A percentile compares a stretch with the other conserved stretches of the same genome.
Evolutionary conservation across 2,329 filamentous ascomycete species (phyloP).

Genomic region (Colletotrichum spaethianum): DNA sequence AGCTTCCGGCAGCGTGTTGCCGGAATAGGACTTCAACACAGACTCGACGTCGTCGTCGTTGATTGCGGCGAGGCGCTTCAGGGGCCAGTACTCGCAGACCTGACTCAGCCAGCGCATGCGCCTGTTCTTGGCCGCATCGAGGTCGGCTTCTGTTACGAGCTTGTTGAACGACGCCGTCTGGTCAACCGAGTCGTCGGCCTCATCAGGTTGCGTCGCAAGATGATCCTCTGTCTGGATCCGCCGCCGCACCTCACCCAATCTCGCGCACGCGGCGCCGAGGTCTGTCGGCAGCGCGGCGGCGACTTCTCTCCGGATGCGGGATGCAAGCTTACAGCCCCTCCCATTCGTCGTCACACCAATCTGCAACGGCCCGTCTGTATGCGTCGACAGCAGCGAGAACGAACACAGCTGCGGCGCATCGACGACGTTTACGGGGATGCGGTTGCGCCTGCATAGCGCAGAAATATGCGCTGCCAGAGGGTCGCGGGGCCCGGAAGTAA

Average conservation of each 20-base stretch:
- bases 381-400: slow-evolving; percentile 89
- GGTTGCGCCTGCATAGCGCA: slow-evolving; percentile 79
- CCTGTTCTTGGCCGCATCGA: slow-evolving; percentile 81
- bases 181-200: slow-evolving; percentile 74
- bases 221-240: slow-evolving; percentile 83
- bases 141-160: slow-evolving; percentile 81
- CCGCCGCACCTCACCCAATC: slow-evolving; percentile 80
- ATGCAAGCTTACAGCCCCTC: slow-evolving; percentile 92
- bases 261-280: slow-evolving; percentile 82
- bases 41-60: slow-evolving; percentile 83
- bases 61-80: slow-evolving; percentile 84
- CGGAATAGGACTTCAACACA: slow-evolving; percentile 81
- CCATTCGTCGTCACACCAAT: slow-evolving; percentile 97
- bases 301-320: slow-evolving; percentile 89
- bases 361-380: slow-evolving; percentile 92
- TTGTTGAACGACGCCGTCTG: slow-evolving; percentile 89
- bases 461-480: slow-evolving; percentile 74
- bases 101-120: slow-evolving; percentile 95
- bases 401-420: slow-evolving; percentile 90
- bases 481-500: slow-evolving; percentile 73
- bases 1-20: not conserved
- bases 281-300: slow-evolving; percentile 82
- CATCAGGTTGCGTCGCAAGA: slow-evolving; percentile 45
- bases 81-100: slow-evolving; percentile 98
- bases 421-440: slow-evolving; percentile 94